Percentiles rank a stretch among this genome's conserved stretches.
These are phyloP conservation scores for Heteromeles arbutifolia DNA, from an alignment of 306 rosid genomes.

Conservation along the genomic window DNA sequence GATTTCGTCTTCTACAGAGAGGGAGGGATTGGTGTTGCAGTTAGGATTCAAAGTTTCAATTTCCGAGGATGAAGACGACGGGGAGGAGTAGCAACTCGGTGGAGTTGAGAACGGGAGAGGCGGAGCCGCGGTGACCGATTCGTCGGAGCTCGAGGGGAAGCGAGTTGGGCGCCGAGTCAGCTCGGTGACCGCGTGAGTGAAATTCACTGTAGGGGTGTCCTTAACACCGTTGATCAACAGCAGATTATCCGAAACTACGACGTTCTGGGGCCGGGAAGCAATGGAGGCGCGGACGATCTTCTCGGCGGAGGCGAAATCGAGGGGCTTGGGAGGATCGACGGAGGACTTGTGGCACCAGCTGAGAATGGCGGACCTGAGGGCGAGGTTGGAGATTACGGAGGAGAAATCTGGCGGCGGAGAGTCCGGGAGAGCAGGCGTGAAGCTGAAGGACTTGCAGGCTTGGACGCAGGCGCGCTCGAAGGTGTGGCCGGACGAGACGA, in stretches of 20 bases:
- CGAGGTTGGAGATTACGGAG: conserved; percentile 69
- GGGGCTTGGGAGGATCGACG: conserved; percentile 27
- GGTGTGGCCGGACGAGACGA: conserved; percentile 86
- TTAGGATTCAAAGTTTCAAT: conserved; percentile 28
- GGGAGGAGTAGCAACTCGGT: conserved; percentile 57
- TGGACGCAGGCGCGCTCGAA: conserved; percentile 59
- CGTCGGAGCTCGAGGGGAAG: conserved; percentile 46
- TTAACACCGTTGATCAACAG: conserved; percentile 18
- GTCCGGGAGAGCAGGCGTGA: conserved; percentile 48
- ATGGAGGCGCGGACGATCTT: conserved; percentile 38
- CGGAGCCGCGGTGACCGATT: conserved; percentile 34
- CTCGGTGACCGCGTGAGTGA: conserved; percentile 41
- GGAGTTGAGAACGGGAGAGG: conserved; percentile 43
- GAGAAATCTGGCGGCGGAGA: conserved; percentile 66
- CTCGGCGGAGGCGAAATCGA: conserved; percentile 24
- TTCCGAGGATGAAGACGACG: conserved; percentile 51
- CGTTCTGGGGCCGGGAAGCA: conserved; percentile 1
- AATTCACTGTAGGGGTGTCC: conserved; percentile 27
- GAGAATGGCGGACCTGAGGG: conserved; percentile 68
- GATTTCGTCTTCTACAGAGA: conserved; percentile 38
- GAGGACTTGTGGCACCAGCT: conserved; percentile 53
- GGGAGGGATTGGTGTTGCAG: background rate
- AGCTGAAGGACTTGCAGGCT: conserved; percentile 43
- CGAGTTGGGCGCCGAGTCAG: conserved; percentile 16
- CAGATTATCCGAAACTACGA: conserved; percentile 14